Evolutionary conservation across 2,329 filamentous ascomycete species (phyloP).

Genomic region (Allantophomopsis cytisporea): DNA sequence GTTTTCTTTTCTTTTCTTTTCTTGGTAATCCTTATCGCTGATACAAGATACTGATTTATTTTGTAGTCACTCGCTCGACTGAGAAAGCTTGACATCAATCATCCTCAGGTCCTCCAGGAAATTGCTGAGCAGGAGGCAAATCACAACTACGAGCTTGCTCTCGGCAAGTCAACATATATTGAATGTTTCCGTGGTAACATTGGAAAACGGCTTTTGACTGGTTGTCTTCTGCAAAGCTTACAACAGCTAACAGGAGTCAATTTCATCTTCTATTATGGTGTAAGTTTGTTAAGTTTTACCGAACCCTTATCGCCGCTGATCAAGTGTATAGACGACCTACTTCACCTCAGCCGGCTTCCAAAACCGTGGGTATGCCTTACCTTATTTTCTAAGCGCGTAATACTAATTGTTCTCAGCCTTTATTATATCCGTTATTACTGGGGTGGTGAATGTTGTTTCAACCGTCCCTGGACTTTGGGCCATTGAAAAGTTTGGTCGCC

Average conservation of each 20-base stretch:
- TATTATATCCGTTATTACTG: slow-evolving; percentile 44
- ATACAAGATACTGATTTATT: too few species aligned
- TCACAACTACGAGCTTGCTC: slow-evolving; percentile 64
- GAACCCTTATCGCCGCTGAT: slow-evolving; percentile 28
- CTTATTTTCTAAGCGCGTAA: slow-evolving; percentile 47
- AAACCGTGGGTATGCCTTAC: slow-evolving; percentile 44
- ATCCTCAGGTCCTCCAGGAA: slow-evolving; percentile 62
- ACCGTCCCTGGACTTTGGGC: slow-evolving; percentile 25
- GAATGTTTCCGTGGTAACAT: slow-evolving; percentile 54
- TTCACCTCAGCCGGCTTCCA: slow-evolving; percentile 46
- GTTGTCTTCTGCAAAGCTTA: slow-evolving; percentile 68
- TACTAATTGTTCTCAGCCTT: slow-evolving; percentile 41
- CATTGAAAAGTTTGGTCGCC: slow-evolving; percentile 70
- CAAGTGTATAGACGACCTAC: slow-evolving; percentile 37
- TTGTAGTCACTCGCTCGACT: slow-evolving; percentile 44
- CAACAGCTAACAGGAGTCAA: slow-evolving; percentile 68
- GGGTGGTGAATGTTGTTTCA: slow-evolving; percentile 2
- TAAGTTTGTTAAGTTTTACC: slow-evolving; percentile 70
- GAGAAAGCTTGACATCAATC: slow-evolving; percentile 59
- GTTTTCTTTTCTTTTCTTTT: too few species aligned
- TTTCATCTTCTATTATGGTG: slow-evolving; percentile 78
- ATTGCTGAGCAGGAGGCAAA: slow-evolving; percentile 77
- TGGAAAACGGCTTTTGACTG: slow-evolving; percentile 58
- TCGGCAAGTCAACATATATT: slow-evolving; percentile 45
- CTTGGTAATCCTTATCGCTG: too few species aligned